A percentile compares a stretch with the other conserved stretches of the same genome.
Conservation (phyloP, 441 rosid genomes). For the Sinapis alba region DNA sequence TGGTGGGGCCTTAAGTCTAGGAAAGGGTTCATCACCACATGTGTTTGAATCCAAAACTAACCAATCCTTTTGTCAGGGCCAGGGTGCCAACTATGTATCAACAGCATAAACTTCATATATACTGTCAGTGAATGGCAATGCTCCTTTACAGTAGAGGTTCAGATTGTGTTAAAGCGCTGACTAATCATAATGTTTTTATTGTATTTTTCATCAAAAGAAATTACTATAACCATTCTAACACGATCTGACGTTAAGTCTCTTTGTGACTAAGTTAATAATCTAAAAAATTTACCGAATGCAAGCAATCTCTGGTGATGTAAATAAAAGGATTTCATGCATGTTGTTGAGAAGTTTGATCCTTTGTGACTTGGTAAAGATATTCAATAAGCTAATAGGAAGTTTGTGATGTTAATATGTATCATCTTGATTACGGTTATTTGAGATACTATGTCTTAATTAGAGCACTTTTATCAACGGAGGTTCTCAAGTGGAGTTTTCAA, state of each 20-base stretch:
- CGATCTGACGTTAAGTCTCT: no score
- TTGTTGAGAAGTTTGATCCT: not conserved
- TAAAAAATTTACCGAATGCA: not conserved
- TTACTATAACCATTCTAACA: no score
- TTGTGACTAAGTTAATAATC: not conserved
- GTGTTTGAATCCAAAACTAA: constrained; percentile 28
- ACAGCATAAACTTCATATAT: constrained; percentile 1
- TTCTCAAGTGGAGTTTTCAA: no score
- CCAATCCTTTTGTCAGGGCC: constrained; percentile 19
- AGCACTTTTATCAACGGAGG: no score
- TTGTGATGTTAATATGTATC: not conserved
- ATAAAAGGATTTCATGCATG: not conserved
- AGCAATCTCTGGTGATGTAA: not conserved
- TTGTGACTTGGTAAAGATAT: not conserved
- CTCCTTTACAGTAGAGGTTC: not conserved
- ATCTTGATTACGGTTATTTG: no score
- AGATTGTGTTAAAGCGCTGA: not conserved
- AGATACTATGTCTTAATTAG: no score
- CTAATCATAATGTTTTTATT: no score
- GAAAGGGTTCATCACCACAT: constrained; percentile 29
- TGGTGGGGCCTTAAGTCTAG: constrained; percentile 9
- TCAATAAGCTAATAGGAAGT: not conserved
- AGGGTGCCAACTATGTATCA: constrained; percentile 3
- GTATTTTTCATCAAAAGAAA: no score
- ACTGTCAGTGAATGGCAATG: not conserved